Conservation (phyloP, 768 basidiomycete species). For the Candolleomyces aberdarensis region DNA sequence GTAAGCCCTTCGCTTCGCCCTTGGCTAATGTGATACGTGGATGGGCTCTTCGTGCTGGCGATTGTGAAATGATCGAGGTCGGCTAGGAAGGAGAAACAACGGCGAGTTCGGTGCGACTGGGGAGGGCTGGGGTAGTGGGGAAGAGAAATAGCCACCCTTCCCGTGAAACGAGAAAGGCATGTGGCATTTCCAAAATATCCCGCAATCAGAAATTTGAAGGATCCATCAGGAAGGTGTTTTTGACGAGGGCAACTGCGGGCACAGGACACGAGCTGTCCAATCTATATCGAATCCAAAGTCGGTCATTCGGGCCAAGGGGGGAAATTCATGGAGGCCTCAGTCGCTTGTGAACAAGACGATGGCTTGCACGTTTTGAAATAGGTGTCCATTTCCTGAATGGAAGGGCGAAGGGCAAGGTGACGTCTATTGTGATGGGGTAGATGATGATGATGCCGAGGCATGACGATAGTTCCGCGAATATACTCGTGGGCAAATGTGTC, state of each 20-base stretch:
- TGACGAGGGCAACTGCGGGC: too few relatives aligned
- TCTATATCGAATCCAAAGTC: too few relatives aligned
- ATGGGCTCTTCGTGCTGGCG: background rate
- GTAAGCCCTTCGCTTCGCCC: background rate
- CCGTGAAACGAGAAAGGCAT: background rate
- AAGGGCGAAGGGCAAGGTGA: too few relatives aligned
- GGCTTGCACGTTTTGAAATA: too few relatives aligned
- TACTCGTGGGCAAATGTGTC: background rate
- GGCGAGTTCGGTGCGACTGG: background rate
- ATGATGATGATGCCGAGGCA: background rate
- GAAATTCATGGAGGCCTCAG: too few relatives aligned
- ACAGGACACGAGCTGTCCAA: too few relatives aligned
- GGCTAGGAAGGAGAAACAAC: background rate
- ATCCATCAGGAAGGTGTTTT: too few relatives aligned
- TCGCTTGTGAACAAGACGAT: too few relatives aligned
- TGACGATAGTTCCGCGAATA: background rate
- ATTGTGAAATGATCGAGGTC: constrained; percentile 2
- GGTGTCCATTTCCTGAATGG: background rate
- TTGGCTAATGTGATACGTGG: background rate
- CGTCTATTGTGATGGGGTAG: background rate
- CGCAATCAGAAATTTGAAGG: too few relatives aligned
- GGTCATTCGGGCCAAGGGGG: too few relatives aligned
- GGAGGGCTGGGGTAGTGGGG: background rate
- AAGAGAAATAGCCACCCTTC: background rate
- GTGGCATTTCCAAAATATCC: background rate